Percentiles rank a stretch among this genome's conserved stretches.
Evolutionary conservation across 352 stramenopile genomes (phyloP).

Genomic region (Phytophthora vignae): DNA sequence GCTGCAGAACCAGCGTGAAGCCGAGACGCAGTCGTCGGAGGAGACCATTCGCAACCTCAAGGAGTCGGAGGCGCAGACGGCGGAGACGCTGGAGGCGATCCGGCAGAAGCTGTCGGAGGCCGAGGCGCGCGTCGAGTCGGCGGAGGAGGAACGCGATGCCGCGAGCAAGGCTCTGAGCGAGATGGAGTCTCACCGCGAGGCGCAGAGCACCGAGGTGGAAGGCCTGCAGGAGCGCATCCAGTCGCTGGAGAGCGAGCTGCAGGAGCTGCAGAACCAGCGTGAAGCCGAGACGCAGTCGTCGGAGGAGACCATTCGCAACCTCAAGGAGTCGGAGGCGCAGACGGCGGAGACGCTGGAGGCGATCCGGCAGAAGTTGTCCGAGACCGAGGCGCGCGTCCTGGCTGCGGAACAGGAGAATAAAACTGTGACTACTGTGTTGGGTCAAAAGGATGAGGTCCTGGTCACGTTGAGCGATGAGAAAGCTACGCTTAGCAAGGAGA

Average conservation of each 20-base stretch:
- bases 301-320: conserved; percentile 18
- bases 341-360: conserved; percentile 8
- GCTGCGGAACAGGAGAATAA: conserved; percentile 18
- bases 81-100: conserved; percentile 10
- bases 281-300: conserved; percentile 17
- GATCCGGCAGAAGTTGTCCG: conserved; percentile 19
- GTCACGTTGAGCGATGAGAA: conserved; percentile 8
- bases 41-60: conserved; percentile 17
- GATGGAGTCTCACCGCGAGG: conserved; percentile 11
- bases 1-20: conserved; percentile 12
- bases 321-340: conserved; percentile 12
- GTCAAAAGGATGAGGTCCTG: not conserved
- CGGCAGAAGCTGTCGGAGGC: conserved; percentile 20
- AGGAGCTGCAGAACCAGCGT: conserved; percentile 14
- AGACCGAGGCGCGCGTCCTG: conserved; percentile 9
- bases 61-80: conserved; percentile 4
- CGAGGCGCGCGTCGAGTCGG: conserved; percentile 15
- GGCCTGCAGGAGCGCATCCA: conserved; percentile 15
- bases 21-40: conserved; percentile 13
- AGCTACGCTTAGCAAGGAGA: not conserved
- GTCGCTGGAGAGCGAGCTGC: conserved; percentile 10
- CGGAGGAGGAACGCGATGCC: conserved; percentile 15
- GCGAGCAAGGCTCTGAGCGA: conserved; percentile 15
- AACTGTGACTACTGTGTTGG: not conserved
- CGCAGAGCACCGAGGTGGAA: conserved; percentile 11